A percentile compares a stretch with the other conserved stretches of the same genome.
phyloP scores from a whole-genome alignment of 768 basidiomycete species.

The Russula griseocarnosa region DNA sequence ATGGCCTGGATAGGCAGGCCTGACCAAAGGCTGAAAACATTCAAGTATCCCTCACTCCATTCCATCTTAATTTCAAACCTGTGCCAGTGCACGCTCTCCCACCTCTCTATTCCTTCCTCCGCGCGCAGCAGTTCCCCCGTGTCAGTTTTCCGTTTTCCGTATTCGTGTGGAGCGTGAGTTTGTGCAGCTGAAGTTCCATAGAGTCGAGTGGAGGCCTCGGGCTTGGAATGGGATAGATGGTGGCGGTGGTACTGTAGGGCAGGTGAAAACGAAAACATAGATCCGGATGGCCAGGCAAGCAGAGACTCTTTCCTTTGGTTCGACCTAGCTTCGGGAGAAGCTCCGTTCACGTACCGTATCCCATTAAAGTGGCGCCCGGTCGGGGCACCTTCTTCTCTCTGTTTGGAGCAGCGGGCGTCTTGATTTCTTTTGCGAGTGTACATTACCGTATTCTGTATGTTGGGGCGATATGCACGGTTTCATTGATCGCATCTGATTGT shows the following conservation, averaged over 20 bases:
- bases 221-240: background rate
- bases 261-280: too few relatives aligned
- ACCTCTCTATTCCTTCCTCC: background rate
- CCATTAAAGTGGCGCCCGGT: background rate
- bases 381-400: background rate
- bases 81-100: background rate
- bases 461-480: slow-evolving; percentile 3
- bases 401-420: background rate
- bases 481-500: slow-evolving; percentile 1
- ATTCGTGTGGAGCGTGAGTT: background rate
- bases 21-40: background rate
- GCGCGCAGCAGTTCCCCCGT: background rate
- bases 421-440: background rate
- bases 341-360: background rate
- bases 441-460: background rate
- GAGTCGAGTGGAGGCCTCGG: background rate
- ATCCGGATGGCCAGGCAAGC: background rate
- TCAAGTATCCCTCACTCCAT: background rate
- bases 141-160: background rate
- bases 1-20: slow-evolving; percentile 23
- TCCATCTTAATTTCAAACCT: background rate
- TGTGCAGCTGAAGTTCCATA: background rate
- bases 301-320: background rate
- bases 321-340: background rate
- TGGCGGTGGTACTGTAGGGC: background rate